Evolutionary conservation across 2,329 filamentous ascomycete species (phyloP).

Genomic region (Hypoxylon sp.): DNA sequence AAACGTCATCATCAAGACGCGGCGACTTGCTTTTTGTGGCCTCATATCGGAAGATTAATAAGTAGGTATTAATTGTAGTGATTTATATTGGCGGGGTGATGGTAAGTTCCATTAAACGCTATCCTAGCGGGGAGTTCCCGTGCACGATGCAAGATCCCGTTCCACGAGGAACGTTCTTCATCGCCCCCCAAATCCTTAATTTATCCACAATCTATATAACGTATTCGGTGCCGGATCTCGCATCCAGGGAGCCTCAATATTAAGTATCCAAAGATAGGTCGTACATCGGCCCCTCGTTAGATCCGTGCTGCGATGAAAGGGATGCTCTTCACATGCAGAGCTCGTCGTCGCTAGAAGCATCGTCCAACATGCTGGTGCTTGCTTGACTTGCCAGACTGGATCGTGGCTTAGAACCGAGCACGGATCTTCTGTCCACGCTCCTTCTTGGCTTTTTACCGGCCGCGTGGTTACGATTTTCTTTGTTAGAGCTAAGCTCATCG

Average conservation of each 20-base stretch:
- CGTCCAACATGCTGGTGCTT: slow-evolving; percentile 24
- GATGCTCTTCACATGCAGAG: slow-evolving; percentile 44
- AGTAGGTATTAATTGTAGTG: background rate
- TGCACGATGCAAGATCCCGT: slow-evolving; percentile 26
- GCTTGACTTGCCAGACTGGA: slow-evolving; percentile 32
- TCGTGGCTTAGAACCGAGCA: slow-evolving; percentile 30
- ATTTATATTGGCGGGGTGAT: background rate
- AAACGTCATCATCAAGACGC: slow-evolving; percentile 1
- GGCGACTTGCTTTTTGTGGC: slow-evolving; percentile 10
- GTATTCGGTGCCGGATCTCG: slow-evolving; percentile 18
- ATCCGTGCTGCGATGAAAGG: background rate
- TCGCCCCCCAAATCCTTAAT: slow-evolving; percentile 25
- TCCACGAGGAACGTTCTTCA: slow-evolving; percentile 3
- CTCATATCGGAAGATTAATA: slow-evolving; percentile 14
- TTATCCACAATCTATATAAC: slow-evolving; percentile 19
- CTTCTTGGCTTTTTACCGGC: slow-evolving; percentile 31
- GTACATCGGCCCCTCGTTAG: background rate
- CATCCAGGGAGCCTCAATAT: slow-evolving; percentile 5
- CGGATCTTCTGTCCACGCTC: slow-evolving; percentile 30
- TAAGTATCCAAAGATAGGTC: slow-evolving; percentile 22
- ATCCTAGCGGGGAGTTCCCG: slow-evolving; percentile 9
- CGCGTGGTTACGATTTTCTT: slow-evolving; percentile 37
- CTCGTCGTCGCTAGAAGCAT: slow-evolving; percentile 48
- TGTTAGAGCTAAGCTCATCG: slow-evolving; percentile 43
- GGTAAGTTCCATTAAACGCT: slow-evolving; percentile 1